Evolutionary conservation across 345 rosid species (phyloP).

Genomic region (Toxicodendron radicans): DNA sequence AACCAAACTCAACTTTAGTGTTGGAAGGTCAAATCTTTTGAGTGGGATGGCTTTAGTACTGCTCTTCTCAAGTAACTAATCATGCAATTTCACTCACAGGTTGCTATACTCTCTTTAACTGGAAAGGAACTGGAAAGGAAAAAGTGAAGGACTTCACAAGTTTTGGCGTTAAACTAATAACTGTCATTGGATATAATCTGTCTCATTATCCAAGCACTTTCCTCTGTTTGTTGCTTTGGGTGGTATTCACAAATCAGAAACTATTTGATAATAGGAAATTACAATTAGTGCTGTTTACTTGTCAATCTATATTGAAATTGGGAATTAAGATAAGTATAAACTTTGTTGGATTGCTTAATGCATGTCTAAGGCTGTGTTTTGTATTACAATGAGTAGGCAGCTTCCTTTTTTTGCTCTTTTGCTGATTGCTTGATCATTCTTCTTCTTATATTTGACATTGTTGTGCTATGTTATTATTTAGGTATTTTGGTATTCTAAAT

Average conservation of each 20-base stretch:
- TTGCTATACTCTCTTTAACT: neutral
- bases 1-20: neutral
- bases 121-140: neutral
- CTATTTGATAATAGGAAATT: neutral
- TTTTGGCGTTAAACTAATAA: no score
- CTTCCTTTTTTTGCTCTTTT: neutral
- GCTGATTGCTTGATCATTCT: neutral
- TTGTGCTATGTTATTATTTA: constrained; percentile 17
- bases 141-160: neutral
- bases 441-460: neutral
- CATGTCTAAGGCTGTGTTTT: neutral
- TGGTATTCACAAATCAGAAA: constrained; percentile 12
- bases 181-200: no score
- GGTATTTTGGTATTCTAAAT: constrained; percentile 55
- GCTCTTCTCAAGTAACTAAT: neutral
- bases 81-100: neutral
- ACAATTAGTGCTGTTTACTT: neutral
- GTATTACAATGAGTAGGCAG: neutral
- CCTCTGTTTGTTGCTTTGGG: neutral
- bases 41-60: neutral
- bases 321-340: no score
- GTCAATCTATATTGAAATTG: no score
- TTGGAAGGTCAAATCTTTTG: neutral
- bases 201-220: neutral
- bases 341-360: no score